A percentile compares a stretch with the other conserved stretches of the same genome.
phyloP scores from a whole-genome alignment of 106 monocot genomes.

The Acanthochlamys bracteata region DNA sequence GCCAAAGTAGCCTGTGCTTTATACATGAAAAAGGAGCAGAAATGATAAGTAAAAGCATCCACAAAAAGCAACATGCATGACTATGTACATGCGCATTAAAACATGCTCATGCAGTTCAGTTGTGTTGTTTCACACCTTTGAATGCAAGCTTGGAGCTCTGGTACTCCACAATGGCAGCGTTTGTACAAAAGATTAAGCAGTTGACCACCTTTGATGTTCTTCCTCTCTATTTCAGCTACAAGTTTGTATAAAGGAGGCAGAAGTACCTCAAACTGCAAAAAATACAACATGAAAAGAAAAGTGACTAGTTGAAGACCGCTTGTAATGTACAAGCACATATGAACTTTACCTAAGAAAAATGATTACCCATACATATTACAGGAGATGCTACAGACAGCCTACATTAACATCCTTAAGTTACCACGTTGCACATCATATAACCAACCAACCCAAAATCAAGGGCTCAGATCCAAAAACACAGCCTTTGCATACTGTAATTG shows the following conservation, averaged over 20 bases:
- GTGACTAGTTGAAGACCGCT: not conserved
- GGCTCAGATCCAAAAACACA: too few relatives aligned
- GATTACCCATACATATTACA: too few relatives aligned
- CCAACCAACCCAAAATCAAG: too few relatives aligned
- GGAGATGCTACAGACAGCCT: too few relatives aligned
- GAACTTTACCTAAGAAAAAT: not conserved
- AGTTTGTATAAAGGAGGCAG: slow-evolving; percentile 82
- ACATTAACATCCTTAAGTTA: too few relatives aligned
- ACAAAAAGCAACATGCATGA: too few relatives aligned
- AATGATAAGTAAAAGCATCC: too few relatives aligned
- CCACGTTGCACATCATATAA: too few relatives aligned
- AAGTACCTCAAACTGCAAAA: slow-evolving; percentile 71
- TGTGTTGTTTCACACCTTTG: slow-evolving; percentile 51
- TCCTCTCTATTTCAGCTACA: slow-evolving; percentile 68
- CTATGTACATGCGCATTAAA: too few relatives aligned
- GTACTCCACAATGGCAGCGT: slow-evolving; percentile 92
- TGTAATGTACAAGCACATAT: not conserved
- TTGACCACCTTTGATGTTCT: slow-evolving; percentile 88
- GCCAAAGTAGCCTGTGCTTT: slow-evolving; percentile 82
- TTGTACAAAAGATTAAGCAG: slow-evolving; percentile 84
- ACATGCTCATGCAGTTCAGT: too few relatives aligned
- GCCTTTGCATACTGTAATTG: too few relatives aligned
- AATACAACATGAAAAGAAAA: not conserved
- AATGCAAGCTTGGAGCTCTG: slow-evolving; percentile 90
- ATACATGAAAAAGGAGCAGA: not conserved